phyloP scores from a whole-genome alignment of 441 rosid genomes.

The Caryocar brasiliense region DNA sequence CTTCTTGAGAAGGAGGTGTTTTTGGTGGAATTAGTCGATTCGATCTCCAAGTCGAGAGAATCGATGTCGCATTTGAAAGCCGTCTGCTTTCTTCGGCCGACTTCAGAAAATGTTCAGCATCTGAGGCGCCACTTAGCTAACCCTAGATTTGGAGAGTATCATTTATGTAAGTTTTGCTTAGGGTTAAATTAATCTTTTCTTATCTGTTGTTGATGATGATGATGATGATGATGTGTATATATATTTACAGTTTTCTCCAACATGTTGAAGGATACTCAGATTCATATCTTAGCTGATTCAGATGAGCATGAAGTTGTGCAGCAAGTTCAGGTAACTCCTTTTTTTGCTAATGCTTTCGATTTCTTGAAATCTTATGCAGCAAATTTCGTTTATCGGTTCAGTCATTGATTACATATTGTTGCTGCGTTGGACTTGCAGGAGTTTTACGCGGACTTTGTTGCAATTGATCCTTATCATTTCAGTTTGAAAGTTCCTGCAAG shows the following conservation, averaged over 20 bases:
- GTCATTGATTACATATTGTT: neutral
- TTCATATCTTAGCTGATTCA: conserved; percentile 90
- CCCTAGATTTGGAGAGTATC: conserved; percentile 89
- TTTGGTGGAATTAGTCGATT: conserved; percentile 81
- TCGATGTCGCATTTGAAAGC: conserved; percentile 93
- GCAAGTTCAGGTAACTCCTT: conserved; percentile 97
- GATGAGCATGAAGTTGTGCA: conserved; percentile 88
- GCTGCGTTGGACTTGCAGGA: conserved; percentile 51
- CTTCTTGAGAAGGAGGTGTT: conserved; percentile 90
- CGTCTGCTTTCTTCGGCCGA: conserved; percentile 75
- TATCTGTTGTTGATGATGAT: no score
- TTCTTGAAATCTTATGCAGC: no score
- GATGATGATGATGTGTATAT: no score
- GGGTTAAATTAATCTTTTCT: no score
- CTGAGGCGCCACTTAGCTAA: conserved; percentile 64
- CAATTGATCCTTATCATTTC: conserved; percentile 78
- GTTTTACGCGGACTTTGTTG: conserved; percentile 87
- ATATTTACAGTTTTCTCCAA: conserved; percentile 76
- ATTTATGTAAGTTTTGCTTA: conserved; percentile 48
- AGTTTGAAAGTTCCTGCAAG: conserved; percentile 68
- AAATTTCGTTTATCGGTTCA: neutral
- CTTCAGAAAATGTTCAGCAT: conserved; percentile 73
- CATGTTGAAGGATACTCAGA: conserved; percentile 88
- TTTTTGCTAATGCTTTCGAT: no score
- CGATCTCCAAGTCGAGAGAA: conserved; percentile 69